Conservation (phyloP, 345 rosid genomes). For the Syzygium jambos region DNA sequence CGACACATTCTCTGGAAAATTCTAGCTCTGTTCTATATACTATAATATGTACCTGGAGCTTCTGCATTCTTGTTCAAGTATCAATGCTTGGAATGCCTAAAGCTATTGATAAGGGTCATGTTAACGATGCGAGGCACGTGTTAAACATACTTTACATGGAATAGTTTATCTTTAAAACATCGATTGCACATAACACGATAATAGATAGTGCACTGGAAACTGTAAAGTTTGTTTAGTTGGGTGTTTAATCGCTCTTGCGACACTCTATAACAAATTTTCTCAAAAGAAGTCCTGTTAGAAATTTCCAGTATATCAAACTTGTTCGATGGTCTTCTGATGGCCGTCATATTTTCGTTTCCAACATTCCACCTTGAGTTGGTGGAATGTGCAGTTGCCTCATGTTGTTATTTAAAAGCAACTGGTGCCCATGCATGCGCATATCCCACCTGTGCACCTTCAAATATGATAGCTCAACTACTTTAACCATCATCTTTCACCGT, state of each 20-base stretch:
- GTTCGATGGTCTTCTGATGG: neutral
- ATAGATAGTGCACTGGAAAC: neutral
- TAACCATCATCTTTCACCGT: neutral
- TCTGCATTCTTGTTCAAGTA: neutral
- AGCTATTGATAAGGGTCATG: neutral
- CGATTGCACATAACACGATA: neutral
- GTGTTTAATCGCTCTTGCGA: neutral
- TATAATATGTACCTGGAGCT: neutral
- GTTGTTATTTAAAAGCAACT: neutral
- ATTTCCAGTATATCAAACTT: neutral
- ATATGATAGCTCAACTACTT: neutral
- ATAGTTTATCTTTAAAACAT: neutral
- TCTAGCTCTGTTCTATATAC: neutral
- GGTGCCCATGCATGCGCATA: neutral
- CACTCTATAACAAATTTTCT: neutral
- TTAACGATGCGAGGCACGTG: neutral
- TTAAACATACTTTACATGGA: neutral
- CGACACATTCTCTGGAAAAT: neutral
- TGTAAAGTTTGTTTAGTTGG: neutral
- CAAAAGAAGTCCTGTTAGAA: neutral
- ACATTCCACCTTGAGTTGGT: neutral
- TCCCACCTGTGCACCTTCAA: neutral
- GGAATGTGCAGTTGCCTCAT: too few relatives aligned
- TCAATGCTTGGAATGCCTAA: neutral
- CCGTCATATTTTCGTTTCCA: neutral